Conservation (phyloP, 331 rosid species). For the Phaseolus coccineus region DNA sequence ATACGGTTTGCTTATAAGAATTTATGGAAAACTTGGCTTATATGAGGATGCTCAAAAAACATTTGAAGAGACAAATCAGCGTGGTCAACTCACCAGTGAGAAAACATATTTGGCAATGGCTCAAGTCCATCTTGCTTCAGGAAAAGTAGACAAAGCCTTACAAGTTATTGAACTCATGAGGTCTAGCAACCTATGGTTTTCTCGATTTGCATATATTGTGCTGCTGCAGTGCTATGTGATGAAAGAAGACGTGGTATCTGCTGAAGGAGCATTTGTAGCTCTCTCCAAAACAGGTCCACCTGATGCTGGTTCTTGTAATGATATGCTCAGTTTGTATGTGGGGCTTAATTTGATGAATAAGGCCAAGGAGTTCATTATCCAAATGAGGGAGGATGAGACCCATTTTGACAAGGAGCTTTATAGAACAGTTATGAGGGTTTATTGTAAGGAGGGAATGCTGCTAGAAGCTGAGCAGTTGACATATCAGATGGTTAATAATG, state of each 20-base stretch:
- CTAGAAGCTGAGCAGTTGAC: conserved; percentile 69
- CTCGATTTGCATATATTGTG: conserved; percentile 88
- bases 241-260: conserved; percentile 77
- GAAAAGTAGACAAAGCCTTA: conserved; percentile 71
- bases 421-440: conserved; percentile 69
- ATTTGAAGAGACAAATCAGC: conserved; percentile 73
- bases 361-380: conserved; percentile 73
- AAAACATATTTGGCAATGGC: conserved; percentile 95
- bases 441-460: conserved; percentile 81
- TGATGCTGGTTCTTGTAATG: conserved; percentile 87
- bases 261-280: conserved; percentile 73
- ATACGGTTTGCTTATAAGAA: conserved; percentile 88
- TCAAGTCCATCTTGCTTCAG: conserved; percentile 84
- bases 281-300: conserved; percentile 82
- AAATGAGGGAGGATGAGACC: conserved; percentile 56
- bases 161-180: conserved; percentile 78
- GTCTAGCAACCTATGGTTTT: conserved; percentile 68
- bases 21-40: conserved; percentile 91
- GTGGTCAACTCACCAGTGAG: conserved; percentile 76
- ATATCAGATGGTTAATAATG: conserved; percentile 56
- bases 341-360: conserved; percentile 60
- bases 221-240: conserved; percentile 80
- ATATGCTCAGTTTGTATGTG: conserved; percentile 74
- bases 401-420: conserved; percentile 76
- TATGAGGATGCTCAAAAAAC: conserved; percentile 80